Percentiles rank a stretch among this genome's conserved stretches.
These are phyloP conservation scores for Populus hybrid DNA, from an alignment of 441 rosid species.

Conservation along the genomic window DNA sequence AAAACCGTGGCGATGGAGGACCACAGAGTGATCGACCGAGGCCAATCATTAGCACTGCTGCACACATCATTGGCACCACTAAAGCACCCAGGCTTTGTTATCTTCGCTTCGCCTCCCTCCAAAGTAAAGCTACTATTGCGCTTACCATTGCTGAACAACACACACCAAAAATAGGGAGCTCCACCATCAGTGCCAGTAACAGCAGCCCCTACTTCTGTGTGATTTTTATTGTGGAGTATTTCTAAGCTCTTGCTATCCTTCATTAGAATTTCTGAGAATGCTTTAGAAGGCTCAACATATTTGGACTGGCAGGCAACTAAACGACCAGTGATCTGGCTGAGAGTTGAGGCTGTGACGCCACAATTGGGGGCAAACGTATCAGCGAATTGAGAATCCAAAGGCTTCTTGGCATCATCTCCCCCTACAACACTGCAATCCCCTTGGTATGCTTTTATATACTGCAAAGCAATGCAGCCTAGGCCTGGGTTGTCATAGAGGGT, in stretches of 20 bases:
- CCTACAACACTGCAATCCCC: slow-evolving; percentile 60
- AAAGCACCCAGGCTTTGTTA: slow-evolving; percentile 56
- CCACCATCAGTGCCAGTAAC: slow-evolving; percentile 60
- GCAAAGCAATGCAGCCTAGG: slow-evolving; percentile 72
- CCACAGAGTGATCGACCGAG: slow-evolving; percentile 25
- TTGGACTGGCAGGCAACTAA: slow-evolving; percentile 57
- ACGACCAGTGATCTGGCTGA: slow-evolving; percentile 63
- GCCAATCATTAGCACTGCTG: slow-evolving; percentile 34
- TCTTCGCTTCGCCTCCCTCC: slow-evolving; percentile 54
- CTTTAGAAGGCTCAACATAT: slow-evolving; percentile 48
- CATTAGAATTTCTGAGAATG: slow-evolving; percentile 53
- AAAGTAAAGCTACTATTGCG: slow-evolving; percentile 47
- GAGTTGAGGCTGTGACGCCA: slow-evolving; percentile 45
- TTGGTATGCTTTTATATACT: slow-evolving; percentile 64
- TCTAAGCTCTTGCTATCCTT: slow-evolving; percentile 49
- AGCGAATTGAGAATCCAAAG: slow-evolving; percentile 50
- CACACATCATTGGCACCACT: slow-evolving; percentile 70
- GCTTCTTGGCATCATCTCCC: slow-evolving; percentile 62
- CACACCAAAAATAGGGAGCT: slow-evolving; percentile 71
- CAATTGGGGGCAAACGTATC: slow-evolving; percentile 63
- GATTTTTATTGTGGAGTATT: slow-evolving; percentile 52
- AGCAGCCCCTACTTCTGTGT: slow-evolving; percentile 68
- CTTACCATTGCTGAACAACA: slow-evolving; percentile 63
- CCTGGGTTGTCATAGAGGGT: slow-evolving; percentile 56
- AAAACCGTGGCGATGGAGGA: slow-evolving; percentile 21